These are phyloP conservation scores for Arthroderma sp. DNA, from an alignment of 2,329 filamentous ascomycete genomes.

Conservation along the genomic window DNA sequence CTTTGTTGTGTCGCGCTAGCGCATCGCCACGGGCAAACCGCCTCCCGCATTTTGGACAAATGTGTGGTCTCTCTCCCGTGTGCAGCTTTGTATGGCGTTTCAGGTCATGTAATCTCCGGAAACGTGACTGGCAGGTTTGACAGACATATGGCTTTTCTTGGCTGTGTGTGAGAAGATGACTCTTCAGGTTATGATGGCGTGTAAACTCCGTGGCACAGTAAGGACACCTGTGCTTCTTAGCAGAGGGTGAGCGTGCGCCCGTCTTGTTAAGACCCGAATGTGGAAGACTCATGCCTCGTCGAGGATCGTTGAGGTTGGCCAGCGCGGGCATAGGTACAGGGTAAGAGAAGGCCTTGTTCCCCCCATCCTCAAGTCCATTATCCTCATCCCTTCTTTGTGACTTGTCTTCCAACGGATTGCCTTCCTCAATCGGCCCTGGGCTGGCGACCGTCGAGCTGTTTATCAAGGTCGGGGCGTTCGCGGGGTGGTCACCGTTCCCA, in stretches of 20 bases:
- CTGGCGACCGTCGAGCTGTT: conserved; percentile 37
- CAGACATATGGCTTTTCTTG: conserved; percentile 97
- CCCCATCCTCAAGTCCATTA: conserved; percentile 25
- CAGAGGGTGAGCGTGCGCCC: conserved; percentile 55
- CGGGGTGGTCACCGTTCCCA: conserved; percentile 37
- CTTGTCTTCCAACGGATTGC: conserved; percentile 29
- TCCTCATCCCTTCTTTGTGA: conserved; percentile 22
- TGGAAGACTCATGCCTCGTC: conserved; percentile 47
- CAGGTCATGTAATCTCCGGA: conserved; percentile 82
- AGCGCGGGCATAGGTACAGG: conserved; percentile 42
- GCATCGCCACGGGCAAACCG: conserved; percentile 94
- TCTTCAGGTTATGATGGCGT: conserved; percentile 93
- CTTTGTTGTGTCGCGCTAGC: conserved; percentile 86
- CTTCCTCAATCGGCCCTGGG: conserved; percentile 34
- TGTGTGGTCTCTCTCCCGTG: conserved; percentile 88
- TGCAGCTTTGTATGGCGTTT: conserved; percentile 95
- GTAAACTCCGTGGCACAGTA: conserved; percentile 97
- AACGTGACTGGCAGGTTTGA: conserved; percentile 82
- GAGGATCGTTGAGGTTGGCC: conserved; percentile 35
- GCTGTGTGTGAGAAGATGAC: conserved; percentile 89
- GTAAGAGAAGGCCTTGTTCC: conserved; percentile 50
- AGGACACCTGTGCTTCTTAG: conserved; percentile 90
- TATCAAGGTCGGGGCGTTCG: conserved; percentile 37
- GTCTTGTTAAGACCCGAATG: conserved; percentile 42
- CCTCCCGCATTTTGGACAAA: conserved; percentile 86